A percentile compares a stretch with the other conserved stretches of the same genome.
Evolutionary conservation across 2,329 filamentous ascomycete species (phyloP).

Genomic region (Talaromyces sp.): DNA sequence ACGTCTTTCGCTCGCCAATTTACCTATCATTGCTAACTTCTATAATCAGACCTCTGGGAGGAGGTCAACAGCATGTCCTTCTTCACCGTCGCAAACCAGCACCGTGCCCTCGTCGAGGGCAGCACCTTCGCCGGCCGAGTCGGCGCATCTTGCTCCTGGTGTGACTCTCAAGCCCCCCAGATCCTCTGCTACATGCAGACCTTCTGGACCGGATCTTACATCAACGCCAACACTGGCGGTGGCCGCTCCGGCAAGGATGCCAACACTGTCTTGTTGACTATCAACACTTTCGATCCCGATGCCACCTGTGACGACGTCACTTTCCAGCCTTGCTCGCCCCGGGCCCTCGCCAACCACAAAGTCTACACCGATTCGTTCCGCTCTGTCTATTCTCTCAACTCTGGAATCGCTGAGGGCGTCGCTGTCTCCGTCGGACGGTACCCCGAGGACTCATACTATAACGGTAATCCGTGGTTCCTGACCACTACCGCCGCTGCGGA

Average conservation of each 20-base stretch:
- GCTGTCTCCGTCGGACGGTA: constrained; percentile 60
- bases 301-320: constrained; percentile 48
- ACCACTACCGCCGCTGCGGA: constrained; percentile 75
- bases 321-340: constrained; percentile 74
- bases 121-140: constrained; percentile 58
- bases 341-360: constrained; percentile 73
- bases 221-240: constrained; percentile 64
- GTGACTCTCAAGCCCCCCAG: constrained; percentile 65
- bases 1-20: background rate
- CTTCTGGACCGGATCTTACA: constrained; percentile 67
- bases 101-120: constrained; percentile 63
- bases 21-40: background rate
- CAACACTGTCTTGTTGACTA: constrained; percentile 61
- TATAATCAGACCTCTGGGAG: constrained; percentile 67
- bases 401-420: constrained; percentile 27
- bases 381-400: constrained; percentile 60
- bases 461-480: constrained; percentile 76
- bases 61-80: constrained; percentile 75
- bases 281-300: constrained; percentile 42
- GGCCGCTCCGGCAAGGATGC: constrained; percentile 68
- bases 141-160: constrained; percentile 63
- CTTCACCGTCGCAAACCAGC: constrained; percentile 70
- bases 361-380: constrained; percentile 73
- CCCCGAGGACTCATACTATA: constrained; percentile 70
- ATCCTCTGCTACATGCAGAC: constrained; percentile 70